Evolutionary conservation across 78 protist genomes (phyloP).

Genomic region (Monosiga brevicollis): DNA sequence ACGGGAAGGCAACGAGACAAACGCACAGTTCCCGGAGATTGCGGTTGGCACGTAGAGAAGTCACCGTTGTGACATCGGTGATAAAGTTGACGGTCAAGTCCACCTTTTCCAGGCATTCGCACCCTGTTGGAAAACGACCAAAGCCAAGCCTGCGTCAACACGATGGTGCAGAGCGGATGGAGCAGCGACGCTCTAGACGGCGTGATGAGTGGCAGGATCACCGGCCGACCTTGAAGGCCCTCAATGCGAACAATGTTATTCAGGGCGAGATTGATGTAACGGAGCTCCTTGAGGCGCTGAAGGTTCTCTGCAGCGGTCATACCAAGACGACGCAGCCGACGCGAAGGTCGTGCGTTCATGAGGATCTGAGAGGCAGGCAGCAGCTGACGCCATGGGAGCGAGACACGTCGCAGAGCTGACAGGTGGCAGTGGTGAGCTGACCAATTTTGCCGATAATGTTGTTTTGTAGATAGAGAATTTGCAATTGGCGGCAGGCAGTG

Average conservation of each 20-base stretch:
- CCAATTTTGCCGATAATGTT: constrained; percentile 46
- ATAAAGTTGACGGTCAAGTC: constrained; percentile 74
- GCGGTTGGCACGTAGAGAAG: constrained; percentile 16
- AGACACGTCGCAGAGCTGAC: neutral
- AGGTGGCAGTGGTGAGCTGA: neutral
- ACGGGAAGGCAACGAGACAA: no score
- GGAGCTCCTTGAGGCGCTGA: constrained; percentile 30
- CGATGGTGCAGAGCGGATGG: no score
- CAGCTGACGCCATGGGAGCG: neutral
- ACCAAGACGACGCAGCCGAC: neutral
- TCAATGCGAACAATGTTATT: constrained; percentile 50
- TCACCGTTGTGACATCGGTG: constrained; percentile 30
- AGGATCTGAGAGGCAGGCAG: neutral
- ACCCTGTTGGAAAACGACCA: constrained; percentile 1
- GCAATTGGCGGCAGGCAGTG: constrained; percentile 45
- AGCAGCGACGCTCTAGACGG: no score
- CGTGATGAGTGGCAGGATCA: no score
- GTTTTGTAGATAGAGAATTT: constrained; percentile 56
- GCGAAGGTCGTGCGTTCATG: neutral
- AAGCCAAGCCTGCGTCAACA: no score
- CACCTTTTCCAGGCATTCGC: constrained; percentile 55
- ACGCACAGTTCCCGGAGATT: constrained; percentile 34
- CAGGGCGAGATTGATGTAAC: constrained; percentile 66
- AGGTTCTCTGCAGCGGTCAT: constrained; percentile 26
- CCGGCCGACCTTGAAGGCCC: constrained; percentile 19